A percentile compares a stretch with the other conserved stretches of the same genome.
Evolutionary conservation across 805 yeast genomes (phyloP).

Genomic region (Wickerhamiella dianesei): DNA sequence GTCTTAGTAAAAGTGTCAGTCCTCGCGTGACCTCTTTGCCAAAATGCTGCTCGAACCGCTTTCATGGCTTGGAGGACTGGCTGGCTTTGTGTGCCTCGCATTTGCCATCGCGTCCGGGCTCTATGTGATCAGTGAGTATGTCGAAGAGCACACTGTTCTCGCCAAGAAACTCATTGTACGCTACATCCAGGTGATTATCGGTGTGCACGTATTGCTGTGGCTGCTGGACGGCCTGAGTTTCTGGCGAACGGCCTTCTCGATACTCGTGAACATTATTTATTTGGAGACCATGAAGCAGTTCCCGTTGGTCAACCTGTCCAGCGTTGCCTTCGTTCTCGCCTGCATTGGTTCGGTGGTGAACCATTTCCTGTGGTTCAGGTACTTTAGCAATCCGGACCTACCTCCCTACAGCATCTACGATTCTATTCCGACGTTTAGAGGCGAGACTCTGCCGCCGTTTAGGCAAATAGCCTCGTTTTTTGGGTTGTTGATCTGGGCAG

Average conservation of each 20-base stretch:
- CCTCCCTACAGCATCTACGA: conserved; percentile 37
- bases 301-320: conserved; percentile 67
- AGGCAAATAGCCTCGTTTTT: conserved; percentile 90
- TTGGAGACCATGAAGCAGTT: conserved; percentile 64
- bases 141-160: conserved; percentile 84
- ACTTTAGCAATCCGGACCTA: conserved; percentile 54
- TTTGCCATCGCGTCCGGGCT: conserved; percentile 73
- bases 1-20: not conserved
- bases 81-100: conserved; percentile 50
- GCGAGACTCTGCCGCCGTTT: conserved; percentile 62
- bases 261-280: conserved; percentile 59
- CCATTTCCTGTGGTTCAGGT: conserved; percentile 81
- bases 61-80: conserved; percentile 44
- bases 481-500: conserved; percentile 84
- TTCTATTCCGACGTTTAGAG: conserved; percentile 44
- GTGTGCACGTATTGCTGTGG: conserved; percentile 40
- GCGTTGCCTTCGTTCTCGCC: conserved; percentile 56
- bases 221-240: conserved; percentile 72
- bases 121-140: conserved; percentile 79
- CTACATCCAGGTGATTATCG: conserved; percentile 50
- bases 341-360: conserved; percentile 62
- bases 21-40: not conserved
- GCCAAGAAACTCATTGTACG: conserved; percentile 57
- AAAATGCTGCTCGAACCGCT: conserved; percentile 45
- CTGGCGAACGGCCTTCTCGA: conserved; percentile 48